A percentile compares a stretch with the other conserved stretches of the same genome.
Evolutionary conservation across 2,329 filamentous ascomycete species (phyloP).

Genomic region (Ophiostoma pallidulum): DNA sequence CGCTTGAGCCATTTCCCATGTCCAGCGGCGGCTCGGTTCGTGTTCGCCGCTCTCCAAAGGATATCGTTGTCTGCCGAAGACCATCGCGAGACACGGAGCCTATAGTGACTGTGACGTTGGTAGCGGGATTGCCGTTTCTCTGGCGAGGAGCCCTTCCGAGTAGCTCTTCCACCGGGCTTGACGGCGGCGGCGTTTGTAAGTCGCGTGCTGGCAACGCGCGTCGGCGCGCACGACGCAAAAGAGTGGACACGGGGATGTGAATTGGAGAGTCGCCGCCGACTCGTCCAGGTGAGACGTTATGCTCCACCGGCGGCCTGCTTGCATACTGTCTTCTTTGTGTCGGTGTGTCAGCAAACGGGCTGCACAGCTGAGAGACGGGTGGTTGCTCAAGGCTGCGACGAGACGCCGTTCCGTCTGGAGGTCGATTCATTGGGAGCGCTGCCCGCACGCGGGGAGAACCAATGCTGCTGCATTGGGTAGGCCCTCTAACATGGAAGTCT

Average conservation of each 20-base stretch:
- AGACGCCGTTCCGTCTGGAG: not conserved
- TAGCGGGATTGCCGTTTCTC: not conserved
- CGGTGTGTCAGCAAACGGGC: not conserved
- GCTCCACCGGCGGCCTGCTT: not conserved
- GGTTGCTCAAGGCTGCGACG: not conserved
- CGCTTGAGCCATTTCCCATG: too few relatives aligned
- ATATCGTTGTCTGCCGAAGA: slow-evolving; percentile 12
- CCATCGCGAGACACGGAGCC: slow-evolving; percentile 6
- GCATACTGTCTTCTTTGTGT: too few relatives aligned
- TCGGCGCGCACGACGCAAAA: not conserved
- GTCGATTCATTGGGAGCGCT: not conserved
- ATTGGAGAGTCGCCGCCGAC: not conserved
- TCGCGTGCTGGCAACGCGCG: not conserved
- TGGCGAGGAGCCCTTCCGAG: not conserved
- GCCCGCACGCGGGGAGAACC: too few relatives aligned
- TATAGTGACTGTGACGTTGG: not conserved
- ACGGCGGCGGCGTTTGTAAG: slow-evolving; percentile 13
- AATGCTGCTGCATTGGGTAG: too few relatives aligned
- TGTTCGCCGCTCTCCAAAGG: slow-evolving; percentile 2
- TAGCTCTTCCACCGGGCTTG: not conserved
- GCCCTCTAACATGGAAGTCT: too few relatives aligned
- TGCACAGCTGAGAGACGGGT: not conserved
- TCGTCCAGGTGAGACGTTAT: not conserved
- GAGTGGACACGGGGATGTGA: not conserved
- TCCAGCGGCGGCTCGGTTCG: too few relatives aligned